Conservation (phyloP, 768 basidiomycete species). For the Tulasnella sp. region DNA sequence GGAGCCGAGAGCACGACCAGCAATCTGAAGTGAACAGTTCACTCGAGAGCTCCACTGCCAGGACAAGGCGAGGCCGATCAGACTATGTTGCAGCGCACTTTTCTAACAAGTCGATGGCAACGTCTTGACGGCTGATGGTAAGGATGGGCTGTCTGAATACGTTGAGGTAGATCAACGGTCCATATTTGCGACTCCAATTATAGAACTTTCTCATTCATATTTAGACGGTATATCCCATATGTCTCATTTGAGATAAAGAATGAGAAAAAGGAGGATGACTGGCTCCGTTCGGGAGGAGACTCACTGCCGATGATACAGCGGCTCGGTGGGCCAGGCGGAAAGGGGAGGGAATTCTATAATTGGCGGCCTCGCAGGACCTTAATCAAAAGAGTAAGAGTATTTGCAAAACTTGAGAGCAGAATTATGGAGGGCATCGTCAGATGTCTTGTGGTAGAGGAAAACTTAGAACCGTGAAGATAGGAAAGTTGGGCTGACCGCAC, state of each 20-base stretch:
- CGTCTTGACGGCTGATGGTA: slow-evolving; percentile 21
- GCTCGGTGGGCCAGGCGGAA: slow-evolving; percentile 4
- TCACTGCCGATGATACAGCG: slow-evolving; percentile 3
- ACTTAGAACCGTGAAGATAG: too few species aligned
- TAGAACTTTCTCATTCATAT: not conserved
- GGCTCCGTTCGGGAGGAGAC: not conserved
- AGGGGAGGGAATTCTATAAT: too few species aligned
- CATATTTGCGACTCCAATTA: slow-evolving; percentile 15
- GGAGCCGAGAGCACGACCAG: too few species aligned
- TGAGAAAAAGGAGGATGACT: not conserved
- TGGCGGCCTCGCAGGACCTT: too few species aligned
- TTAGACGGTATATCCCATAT: not conserved
- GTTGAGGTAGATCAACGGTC: slow-evolving; percentile 8
- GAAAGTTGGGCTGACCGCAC: too few species aligned
- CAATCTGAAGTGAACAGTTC: too few species aligned
- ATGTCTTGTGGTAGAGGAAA: too few species aligned
- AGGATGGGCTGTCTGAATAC: not conserved
- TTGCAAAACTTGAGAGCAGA: too few species aligned
- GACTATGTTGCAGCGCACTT: slow-evolving; percentile 24
- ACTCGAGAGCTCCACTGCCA: not conserved
- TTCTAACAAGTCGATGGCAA: slow-evolving; percentile 26
- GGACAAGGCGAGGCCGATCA: slow-evolving; percentile 22
- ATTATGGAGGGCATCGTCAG: too few species aligned
- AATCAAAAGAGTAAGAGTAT: too few species aligned
- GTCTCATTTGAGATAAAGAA: not conserved